These are phyloP conservation scores for Zygotorulaspora florentina DNA, from an alignment of 805 yeast species.

Conservation along the genomic window DNA sequence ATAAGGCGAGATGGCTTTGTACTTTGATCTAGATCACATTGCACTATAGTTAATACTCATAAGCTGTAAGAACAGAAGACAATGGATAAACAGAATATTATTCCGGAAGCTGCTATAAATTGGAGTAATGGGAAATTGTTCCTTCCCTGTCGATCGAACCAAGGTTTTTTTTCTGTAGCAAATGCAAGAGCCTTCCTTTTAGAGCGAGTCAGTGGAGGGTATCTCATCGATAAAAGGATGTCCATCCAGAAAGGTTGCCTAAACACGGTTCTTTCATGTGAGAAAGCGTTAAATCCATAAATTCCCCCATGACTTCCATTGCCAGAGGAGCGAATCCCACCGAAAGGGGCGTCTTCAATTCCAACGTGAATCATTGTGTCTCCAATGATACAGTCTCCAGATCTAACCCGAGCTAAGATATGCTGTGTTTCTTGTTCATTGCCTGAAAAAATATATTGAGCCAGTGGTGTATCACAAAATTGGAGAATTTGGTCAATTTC, in stretches of 20 bases:
- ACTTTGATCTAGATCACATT: no score
- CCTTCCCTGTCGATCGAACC: slow-evolving; percentile 38
- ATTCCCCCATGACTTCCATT: slow-evolving; percentile 78
- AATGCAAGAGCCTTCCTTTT: slow-evolving; percentile 32
- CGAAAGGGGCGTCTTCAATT: slow-evolving; percentile 71
- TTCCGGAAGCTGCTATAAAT: not conserved
- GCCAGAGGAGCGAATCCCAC: slow-evolving; percentile 87
- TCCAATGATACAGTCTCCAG: slow-evolving; percentile 69
- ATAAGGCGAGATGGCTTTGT: no score
- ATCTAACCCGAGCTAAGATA: slow-evolving; percentile 52
- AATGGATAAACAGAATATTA: not conserved
- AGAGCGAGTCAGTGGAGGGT: slow-evolving; percentile 51
- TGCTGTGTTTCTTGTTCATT: slow-evolving; percentile 44
- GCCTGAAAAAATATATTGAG: slow-evolving; percentile 63
- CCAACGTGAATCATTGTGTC: slow-evolving; percentile 73
- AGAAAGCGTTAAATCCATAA: slow-evolving; percentile 64
- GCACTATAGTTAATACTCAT: not conserved
- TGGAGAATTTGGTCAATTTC: slow-evolving; percentile 43
- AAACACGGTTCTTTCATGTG: slow-evolving; percentile 67
- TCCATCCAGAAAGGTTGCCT: slow-evolving; percentile 67
- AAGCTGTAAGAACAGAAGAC: not conserved
- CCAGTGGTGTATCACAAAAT: slow-evolving; percentile 73
- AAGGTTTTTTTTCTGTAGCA: slow-evolving; percentile 33
- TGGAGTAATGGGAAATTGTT: slow-evolving; percentile 10
- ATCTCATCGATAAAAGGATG: slow-evolving; percentile 51